Evolutionary conservation across 2,329 filamentous ascomycete species (phyloP).

Genomic region (Fusarium annulatum): DNA sequence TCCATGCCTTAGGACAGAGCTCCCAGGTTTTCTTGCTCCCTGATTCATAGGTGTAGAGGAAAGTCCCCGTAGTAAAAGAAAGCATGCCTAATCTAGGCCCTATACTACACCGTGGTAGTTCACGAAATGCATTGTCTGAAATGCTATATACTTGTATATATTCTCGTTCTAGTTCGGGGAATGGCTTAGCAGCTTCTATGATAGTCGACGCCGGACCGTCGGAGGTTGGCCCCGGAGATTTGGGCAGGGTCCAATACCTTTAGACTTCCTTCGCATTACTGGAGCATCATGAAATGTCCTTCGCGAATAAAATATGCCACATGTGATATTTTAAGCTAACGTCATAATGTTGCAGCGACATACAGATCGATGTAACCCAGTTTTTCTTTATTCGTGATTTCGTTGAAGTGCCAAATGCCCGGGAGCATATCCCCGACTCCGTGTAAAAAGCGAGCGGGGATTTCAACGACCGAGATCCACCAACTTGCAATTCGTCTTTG

Average conservation of each 20-base stretch:
- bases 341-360: not conserved
- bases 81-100: fast-evolving
- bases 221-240: not conserved
- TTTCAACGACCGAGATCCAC: slow-evolving; percentile 29
- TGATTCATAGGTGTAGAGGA: too few relatives aligned
- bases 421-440: slow-evolving; percentile 31
- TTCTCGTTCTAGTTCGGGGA: not conserved
- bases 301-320: too few relatives aligned
- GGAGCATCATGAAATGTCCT: not conserved
- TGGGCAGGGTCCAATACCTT: not conserved
- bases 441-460: slow-evolving; percentile 32
- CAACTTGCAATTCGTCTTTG: not conserved
- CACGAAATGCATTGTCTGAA: fast-evolving
- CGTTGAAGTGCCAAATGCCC: slow-evolving; percentile 16
- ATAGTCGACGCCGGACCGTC: not conserved
- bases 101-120: fast-evolving
- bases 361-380: not conserved
- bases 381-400: too few relatives aligned
- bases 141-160: too few relatives aligned
- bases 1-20: not conserved
- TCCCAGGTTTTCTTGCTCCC: not conserved
- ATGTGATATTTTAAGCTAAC: not conserved
- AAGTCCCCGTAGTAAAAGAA: too few relatives aligned
- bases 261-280: fast-evolving
- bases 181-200: not conserved